Conservation (phyloP, 116 monocot genomes). For the Papilionanthe hybrid region DNA sequence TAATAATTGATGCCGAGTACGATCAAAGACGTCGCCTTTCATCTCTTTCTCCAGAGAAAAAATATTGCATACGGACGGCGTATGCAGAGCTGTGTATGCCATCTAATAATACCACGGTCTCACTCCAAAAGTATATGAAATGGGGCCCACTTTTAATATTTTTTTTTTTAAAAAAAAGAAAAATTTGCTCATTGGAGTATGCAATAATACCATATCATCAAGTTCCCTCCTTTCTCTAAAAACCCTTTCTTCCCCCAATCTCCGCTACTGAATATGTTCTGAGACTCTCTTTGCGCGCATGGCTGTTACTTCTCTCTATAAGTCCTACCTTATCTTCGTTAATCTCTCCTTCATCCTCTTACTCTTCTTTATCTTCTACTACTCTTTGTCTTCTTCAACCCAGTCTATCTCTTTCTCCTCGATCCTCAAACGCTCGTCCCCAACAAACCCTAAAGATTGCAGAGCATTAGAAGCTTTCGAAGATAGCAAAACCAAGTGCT, state of each 20-base stretch:
- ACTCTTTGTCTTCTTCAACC: slow-evolving; percentile 3
- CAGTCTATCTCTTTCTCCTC: not conserved
- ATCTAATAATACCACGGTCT: too few species aligned
- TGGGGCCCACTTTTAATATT: too few species aligned
- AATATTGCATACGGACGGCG: too few species aligned
- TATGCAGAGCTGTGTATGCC: too few species aligned
- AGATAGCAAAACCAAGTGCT: not conserved
- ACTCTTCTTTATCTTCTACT: slow-evolving; percentile 3
- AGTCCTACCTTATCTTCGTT: not conserved
- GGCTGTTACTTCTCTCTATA: not conserved
- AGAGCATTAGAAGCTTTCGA: slow-evolving; percentile 4
- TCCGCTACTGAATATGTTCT: not conserved
- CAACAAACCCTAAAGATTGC: slow-evolving; percentile 4
- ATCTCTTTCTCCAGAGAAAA: not conserved
- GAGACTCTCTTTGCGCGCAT: not conserved
- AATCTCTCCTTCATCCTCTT: slow-evolving; percentile 5
- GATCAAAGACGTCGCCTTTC: not conserved
- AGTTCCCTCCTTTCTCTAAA: too few species aligned
- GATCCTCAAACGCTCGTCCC: not conserved
- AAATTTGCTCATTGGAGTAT: too few species aligned
- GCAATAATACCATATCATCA: not conserved
- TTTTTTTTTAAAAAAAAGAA: too few species aligned
- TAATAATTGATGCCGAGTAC: too few species aligned
- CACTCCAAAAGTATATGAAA: too few species aligned
- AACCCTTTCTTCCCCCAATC: too few species aligned